Conservation (phyloP, 257 asterid species). For the Coffea eugenioides region DNA sequence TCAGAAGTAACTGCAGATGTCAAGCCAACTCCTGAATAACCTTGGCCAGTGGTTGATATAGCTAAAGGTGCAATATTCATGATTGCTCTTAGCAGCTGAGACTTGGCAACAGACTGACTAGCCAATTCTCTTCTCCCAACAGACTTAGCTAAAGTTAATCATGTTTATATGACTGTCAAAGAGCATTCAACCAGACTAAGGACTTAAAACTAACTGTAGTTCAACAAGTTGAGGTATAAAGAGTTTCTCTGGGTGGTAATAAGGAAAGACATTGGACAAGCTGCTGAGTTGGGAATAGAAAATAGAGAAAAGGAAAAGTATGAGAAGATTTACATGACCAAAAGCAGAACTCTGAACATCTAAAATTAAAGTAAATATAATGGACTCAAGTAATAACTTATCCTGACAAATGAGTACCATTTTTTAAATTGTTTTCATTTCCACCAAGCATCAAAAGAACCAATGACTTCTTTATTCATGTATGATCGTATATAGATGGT, state of each 20-base stretch:
- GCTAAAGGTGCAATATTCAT: conserved; percentile 97
- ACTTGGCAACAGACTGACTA: conserved; percentile 79
- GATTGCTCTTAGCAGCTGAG: conserved; percentile 94
- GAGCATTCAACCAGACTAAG: conserved; percentile 17
- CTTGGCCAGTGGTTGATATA: conserved; percentile 95
- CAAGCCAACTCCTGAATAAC: conserved; percentile 98
- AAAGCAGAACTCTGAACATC: not conserved
- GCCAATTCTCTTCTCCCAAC: no score
- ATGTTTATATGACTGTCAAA: conserved; percentile 80
- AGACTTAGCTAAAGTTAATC: conserved; percentile 30
- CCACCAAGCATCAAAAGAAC: conserved; percentile 95
- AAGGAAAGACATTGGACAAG: not conserved
- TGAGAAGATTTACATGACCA: conserved; percentile 5
- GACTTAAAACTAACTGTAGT: conserved; percentile 2
- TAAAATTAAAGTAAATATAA: conserved; percentile 3
- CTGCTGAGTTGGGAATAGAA: not conserved
- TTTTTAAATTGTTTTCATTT: conserved; percentile 85
- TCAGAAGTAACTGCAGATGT: conserved; percentile 99
- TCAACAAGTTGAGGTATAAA: not conserved
- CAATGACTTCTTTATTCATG: conserved; percentile 93
- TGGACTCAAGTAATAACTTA: conserved; percentile 30
- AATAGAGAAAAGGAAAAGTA: conserved; percentile 9
- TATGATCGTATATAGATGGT: conserved; percentile 91
- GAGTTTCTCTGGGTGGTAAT: not conserved
- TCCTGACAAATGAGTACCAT: conserved; percentile 97